phyloP scores from a whole-genome alignment of 176 grass and related monocot genomes.

The Carex kokanica region DNA sequence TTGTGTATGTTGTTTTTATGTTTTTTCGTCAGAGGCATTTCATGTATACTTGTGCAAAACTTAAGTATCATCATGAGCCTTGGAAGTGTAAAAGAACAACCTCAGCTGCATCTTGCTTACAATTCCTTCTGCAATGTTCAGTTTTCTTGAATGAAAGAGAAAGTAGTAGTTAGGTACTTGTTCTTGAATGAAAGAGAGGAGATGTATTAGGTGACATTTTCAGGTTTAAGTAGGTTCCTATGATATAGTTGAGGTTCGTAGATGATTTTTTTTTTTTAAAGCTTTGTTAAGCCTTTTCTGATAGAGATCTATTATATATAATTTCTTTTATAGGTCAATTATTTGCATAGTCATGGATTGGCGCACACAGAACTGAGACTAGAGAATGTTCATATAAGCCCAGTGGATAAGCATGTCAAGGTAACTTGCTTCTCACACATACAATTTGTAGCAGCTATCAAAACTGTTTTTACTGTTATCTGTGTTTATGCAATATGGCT shows the following conservation, averaged over 20 bases:
- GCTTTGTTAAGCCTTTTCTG: background rate
- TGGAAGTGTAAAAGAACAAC: background rate
- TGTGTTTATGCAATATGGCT: background rate
- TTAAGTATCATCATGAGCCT: background rate
- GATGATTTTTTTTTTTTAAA: background rate
- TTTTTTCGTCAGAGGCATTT: background rate
- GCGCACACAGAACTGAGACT: conserved; percentile 89
- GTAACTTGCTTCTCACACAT: conserved; percentile 30
- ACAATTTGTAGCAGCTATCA: background rate
- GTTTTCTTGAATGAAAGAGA: background rate
- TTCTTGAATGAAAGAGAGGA: background rate
- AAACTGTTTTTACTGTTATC: background rate
- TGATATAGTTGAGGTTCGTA: background rate
- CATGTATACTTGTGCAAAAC: background rate
- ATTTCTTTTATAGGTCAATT: conserved; percentile 61
- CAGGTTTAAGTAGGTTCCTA: background rate
- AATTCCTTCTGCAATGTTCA: background rate
- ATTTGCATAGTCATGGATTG: conserved; percentile 92
- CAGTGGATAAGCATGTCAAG: conserved; percentile 92
- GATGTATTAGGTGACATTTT: background rate
- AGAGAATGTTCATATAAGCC: conserved; percentile 95
- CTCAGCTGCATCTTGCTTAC: background rate
- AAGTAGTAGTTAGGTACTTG: background rate
- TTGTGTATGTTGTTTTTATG: background rate
- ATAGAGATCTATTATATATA: background rate